Percentiles rank a stretch among this genome's conserved stretches.
Conservation (phyloP, 169 alveolate genomes). For the Eimeria acervulina region DNA sequence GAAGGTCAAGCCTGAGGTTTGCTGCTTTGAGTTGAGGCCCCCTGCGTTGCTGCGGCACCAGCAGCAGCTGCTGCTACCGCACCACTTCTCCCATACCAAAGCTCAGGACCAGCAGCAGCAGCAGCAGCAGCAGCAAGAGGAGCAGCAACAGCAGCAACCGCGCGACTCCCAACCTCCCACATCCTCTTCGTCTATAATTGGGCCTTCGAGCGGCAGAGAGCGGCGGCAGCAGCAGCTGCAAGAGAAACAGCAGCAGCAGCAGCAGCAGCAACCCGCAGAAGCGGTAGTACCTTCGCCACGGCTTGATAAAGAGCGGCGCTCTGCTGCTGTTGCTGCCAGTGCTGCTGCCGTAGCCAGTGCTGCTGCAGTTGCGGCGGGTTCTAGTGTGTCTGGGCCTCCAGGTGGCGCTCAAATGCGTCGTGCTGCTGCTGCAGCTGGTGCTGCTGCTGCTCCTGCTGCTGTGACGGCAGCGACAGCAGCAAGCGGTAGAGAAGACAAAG, state of each 20-base stretch:
- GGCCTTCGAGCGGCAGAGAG: background rate
- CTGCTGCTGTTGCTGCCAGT: background rate
- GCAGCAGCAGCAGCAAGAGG: background rate
- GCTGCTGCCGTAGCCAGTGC: background rate
- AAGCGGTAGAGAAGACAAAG: background rate
- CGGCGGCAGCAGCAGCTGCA: conserved; percentile 14
- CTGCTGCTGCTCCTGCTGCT: background rate
- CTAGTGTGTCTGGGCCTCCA: background rate
- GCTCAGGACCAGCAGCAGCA: conserved; percentile 6
- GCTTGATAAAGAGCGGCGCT: background rate
- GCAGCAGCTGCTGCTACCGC: conserved; percentile 50
- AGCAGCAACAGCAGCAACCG: background rate
- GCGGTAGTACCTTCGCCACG: background rate
- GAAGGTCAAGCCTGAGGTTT: conserved; percentile 3
- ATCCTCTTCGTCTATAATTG: background rate
- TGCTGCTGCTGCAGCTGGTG: background rate
- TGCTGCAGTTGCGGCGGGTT: background rate
- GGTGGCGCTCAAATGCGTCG: background rate
- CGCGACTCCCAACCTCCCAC: background rate
- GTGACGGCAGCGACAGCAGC: background rate
- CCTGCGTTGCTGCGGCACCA: conserved; percentile 47
- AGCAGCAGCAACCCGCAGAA: too few relatives aligned
- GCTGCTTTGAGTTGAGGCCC: conserved; percentile 48
- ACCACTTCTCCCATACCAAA: conserved; percentile 1
- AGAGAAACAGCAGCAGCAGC: too few relatives aligned